Conservation (phyloP, 306 rosid species). For the Dalbergia oliveri region DNA sequence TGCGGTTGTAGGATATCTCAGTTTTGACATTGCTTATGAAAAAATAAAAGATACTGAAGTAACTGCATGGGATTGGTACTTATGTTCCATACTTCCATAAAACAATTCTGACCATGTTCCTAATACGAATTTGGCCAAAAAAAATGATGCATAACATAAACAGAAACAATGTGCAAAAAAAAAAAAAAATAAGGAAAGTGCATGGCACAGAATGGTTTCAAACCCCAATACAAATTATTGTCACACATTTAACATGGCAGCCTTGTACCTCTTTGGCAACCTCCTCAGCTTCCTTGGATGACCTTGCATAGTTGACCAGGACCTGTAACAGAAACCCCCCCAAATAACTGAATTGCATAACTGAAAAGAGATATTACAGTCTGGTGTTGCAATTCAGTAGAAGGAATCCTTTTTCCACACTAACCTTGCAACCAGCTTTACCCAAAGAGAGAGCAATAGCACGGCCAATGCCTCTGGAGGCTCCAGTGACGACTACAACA, state of each 20-base stretch:
- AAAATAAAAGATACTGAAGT: neutral
- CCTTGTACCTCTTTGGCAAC: slow-evolving; percentile 70
- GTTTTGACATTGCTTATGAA: neutral
- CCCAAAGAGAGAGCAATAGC: slow-evolving; percentile 82
- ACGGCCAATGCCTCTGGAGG: slow-evolving; percentile 88
- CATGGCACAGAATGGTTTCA: neutral
- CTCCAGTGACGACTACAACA: slow-evolving; percentile 83
- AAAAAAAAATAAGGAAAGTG: neutral
- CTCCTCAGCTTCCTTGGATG: slow-evolving; percentile 80
- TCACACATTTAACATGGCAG: neutral
- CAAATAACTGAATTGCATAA: slow-evolving; percentile 1
- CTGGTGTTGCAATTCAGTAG: neutral
- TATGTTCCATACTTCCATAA: neutral
- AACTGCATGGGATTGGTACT: neutral
- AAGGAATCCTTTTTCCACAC: no score
- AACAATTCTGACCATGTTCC: neutral
- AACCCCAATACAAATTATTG: neutral
- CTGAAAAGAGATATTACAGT: neutral
- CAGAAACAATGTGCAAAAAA: neutral
- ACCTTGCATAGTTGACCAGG: slow-evolving; percentile 81
- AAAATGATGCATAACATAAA: neutral
- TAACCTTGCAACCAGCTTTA: slow-evolving; percentile 84
- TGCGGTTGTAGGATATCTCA: neutral
- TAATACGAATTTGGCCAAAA: neutral
- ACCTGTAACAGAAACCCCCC: slow-evolving; percentile 58